Evolutionary conservation across 2,329 filamentous ascomycete genomes (phyloP), one percentile per base, ranked within the genome.

Genomic region (Cladosporium phlei): DNA sequence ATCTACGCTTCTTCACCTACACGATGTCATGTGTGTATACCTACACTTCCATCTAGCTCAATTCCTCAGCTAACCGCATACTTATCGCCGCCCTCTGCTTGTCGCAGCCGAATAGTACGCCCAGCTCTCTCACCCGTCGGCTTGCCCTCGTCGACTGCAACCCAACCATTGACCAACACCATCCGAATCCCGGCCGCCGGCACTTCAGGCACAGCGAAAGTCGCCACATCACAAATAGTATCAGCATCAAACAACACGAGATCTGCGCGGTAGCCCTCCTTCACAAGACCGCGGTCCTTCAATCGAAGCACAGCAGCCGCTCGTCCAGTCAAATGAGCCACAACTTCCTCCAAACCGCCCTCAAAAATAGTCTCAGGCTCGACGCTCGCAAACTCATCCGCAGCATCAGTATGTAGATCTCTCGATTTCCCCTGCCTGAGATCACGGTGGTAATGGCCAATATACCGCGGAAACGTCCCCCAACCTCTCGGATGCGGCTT

Each of bases 401-500:
- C 22, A 3, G 17, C 8, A n/a, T 38, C 50, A 9, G 28, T 35
- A 4, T 47, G 50, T 2, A 61, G 55, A 28, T 61, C 46, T 16
- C 58, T 38, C 5, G 42, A 39, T 35, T 49, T 54, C 9, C 58
- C 58, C 20, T 27, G 12, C 4, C 51, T 43, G 11, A 61, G 46
- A 32, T 59, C 58, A 2, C 58, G 50, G 12, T 51, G 54, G 20
- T 61, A 61, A 46, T 61, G 58, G 1, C 58, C 58, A 9, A 61
- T 24, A 30, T 61, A 61, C 25, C 58, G 27, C 4, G 56, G 49
- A 39, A 61, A 61, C 4, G 58, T 61, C 2, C 58, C 58, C 58
- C 58, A 61, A 22, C 58, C 58, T 24, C 57, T 35, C 19, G 57
- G 57, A 37, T 61, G 58, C 22, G 58, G 58, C 32, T 61, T 61